Conservation (phyloP, 257 asterid genomes). For the Forsythia viridissima region DNA sequence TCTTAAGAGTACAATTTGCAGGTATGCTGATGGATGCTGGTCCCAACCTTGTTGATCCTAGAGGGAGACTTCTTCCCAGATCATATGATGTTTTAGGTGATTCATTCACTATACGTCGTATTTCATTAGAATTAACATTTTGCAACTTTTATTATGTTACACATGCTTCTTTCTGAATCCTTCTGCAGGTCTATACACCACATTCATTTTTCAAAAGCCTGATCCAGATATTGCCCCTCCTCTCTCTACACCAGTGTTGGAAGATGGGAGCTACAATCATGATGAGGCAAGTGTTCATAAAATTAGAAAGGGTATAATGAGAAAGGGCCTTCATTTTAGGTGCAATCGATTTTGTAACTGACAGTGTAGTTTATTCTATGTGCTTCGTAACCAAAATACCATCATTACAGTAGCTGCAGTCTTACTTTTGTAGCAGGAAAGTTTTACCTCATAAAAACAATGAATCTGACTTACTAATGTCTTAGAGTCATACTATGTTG, state of each 20-base stretch:
- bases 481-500: neutral
- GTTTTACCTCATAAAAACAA: slow-evolving; percentile 3
- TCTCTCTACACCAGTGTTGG: slow-evolving; percentile 76
- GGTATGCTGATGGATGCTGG: slow-evolving; percentile 78
- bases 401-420: neutral
- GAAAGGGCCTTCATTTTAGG: slow-evolving; percentile 9
- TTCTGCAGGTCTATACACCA: slow-evolving; percentile 75
- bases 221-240: slow-evolving; percentile 93
- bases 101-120: slow-evolving; percentile 1
- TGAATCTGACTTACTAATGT: neutral
- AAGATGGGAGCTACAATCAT: slow-evolving; percentile 56
- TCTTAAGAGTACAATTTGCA: slow-evolving; percentile 66
- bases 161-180: neutral
- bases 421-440: slow-evolving; percentile 19
- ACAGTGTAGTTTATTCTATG: slow-evolving; percentile 4
- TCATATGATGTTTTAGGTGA: slow-evolving; percentile 85
- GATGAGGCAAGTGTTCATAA: slow-evolving; percentile 70
- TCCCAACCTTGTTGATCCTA: slow-evolving; percentile 73
- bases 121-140: neutral
- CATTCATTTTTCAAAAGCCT: slow-evolving; percentile 88
- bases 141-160: neutral
- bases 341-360: slow-evolving; percentile 14
- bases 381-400: neutral
- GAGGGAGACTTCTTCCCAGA: slow-evolving; percentile 90
- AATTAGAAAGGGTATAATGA: slow-evolving; percentile 26